phyloP scores from a whole-genome alignment of 1,139 yeast genomes.

The Kurtzmaniella quercitrusa region DNA sequence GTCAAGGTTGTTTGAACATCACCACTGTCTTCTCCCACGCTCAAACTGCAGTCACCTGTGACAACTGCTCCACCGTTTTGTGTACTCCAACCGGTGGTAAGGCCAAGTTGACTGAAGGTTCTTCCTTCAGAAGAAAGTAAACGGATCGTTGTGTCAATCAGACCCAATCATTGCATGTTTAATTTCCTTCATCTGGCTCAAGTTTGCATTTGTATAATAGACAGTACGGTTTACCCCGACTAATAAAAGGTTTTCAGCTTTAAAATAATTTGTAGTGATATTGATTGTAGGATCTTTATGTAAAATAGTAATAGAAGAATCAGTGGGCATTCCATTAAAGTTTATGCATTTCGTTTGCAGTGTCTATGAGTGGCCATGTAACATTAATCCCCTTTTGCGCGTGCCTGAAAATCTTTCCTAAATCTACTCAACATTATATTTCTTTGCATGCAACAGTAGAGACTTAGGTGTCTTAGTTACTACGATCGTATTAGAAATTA shows the following conservation, averaged over 20 bases:
- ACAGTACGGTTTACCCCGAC: constrained; percentile 1
- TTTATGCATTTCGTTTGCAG: too few relatives aligned
- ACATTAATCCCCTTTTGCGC: too few relatives aligned
- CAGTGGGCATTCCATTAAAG: too few relatives aligned
- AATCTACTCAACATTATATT: too few relatives aligned
- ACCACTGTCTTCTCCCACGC: constrained; percentile 99
- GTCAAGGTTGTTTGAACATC: constrained; percentile 99
- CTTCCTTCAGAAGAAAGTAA: constrained; percentile 99
- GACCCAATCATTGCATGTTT: constrained; percentile 1
- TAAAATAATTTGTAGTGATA: too few relatives aligned
- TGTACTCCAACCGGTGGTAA: constrained; percentile 99
- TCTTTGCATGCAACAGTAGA: too few relatives aligned
- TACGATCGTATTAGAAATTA: too few relatives aligned
- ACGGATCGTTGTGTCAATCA: constrained; percentile 4
- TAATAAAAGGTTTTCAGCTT: background rate
- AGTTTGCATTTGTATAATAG: constrained; percentile 4
- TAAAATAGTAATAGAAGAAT: too few relatives aligned
- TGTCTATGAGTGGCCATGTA: too few relatives aligned
- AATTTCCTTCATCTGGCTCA: constrained; percentile 1
- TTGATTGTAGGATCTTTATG: too few relatives aligned
- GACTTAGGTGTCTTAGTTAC: too few relatives aligned
- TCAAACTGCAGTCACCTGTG: constrained; percentile 99
- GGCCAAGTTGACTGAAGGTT: constrained; percentile 98
- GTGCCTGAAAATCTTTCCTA: too few relatives aligned
- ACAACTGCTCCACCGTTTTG: constrained; percentile 95